phyloP scores from a whole-genome alignment of 108 stramenopile genomes.

The Conticribra guillardii region DNA sequence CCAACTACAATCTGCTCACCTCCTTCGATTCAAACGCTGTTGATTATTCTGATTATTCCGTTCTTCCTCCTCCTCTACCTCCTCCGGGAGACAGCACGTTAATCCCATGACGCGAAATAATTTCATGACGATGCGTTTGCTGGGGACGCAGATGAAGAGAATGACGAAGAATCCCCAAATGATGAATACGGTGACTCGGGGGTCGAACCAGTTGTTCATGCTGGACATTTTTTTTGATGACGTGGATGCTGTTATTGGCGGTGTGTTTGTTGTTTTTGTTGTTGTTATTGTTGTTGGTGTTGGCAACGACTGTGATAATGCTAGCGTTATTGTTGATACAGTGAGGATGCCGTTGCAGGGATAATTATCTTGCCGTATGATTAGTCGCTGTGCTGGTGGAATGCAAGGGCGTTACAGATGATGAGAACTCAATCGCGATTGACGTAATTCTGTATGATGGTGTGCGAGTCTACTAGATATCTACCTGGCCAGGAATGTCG shows the following conservation, averaged over 20 bases:
- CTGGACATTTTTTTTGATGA: background rate
- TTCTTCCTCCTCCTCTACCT: conserved; percentile 5
- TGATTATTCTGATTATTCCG: too few species aligned
- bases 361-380: too few species aligned
- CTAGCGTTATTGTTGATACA: too few species aligned
- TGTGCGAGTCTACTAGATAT: too few species aligned
- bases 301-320: too few species aligned
- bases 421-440: too few species aligned
- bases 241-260: background rate
- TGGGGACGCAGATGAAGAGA: conserved; percentile 14
- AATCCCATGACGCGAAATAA: background rate
- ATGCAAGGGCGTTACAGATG: too few species aligned
- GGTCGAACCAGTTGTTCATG: conserved; percentile 7
- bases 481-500: too few species aligned
- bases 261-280: background rate
- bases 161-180: conserved; percentile 15
- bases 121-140: conserved; percentile 2
- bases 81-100: background rate
- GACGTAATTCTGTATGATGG: too few species aligned
- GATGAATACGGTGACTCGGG: conserved; percentile 15
- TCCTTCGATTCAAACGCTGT: background rate
- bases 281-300: background rate
- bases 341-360: too few species aligned
- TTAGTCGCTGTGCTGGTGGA: too few species aligned
- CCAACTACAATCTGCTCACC: background rate